phyloP scores from a whole-genome alignment of 495 filamentous ascomycete species.

The Parmelia sp. region DNA sequence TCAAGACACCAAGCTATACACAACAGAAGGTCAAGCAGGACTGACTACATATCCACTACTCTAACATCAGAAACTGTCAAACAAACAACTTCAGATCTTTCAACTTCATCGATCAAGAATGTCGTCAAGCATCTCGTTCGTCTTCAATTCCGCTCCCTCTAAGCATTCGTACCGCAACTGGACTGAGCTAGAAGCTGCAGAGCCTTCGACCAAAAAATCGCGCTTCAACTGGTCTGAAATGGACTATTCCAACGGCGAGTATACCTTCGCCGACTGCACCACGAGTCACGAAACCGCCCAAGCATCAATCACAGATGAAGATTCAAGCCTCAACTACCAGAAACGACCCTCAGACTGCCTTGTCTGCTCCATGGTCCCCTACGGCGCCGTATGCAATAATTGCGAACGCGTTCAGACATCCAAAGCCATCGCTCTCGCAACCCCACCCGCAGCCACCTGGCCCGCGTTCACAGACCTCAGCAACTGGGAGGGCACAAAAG shows the following conservation, averaged over 20 bases:
- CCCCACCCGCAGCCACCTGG: background rate
- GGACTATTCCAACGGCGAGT: background rate
- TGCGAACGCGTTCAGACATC: background rate
- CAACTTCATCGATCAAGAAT: background rate
- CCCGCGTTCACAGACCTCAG: background rate
- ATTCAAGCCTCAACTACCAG: background rate
- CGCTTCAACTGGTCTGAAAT: background rate
- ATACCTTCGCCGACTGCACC: background rate
- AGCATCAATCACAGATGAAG: background rate
- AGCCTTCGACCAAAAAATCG: background rate
- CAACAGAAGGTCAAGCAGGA: background rate
- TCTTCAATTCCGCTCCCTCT: background rate
- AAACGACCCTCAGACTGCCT: background rate
- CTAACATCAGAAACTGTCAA: background rate
- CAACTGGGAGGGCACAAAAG: background rate
- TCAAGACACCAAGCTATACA: background rate
- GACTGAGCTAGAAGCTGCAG: background rate
- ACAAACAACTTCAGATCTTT: background rate
- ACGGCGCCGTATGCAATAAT: background rate
- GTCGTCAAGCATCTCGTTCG: background rate
- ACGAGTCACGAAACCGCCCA: background rate
- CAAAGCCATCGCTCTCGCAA: background rate
- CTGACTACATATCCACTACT: background rate
- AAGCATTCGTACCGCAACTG: background rate
- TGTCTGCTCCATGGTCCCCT: constrained; percentile 1